A percentile compares a stretch with the other conserved stretches of the same genome.
These are phyloP conservation scores for Dothiorella sarmentorum DNA, from an alignment of 2,329 filamentous ascomycete genomes.

Conservation along the genomic window DNA sequence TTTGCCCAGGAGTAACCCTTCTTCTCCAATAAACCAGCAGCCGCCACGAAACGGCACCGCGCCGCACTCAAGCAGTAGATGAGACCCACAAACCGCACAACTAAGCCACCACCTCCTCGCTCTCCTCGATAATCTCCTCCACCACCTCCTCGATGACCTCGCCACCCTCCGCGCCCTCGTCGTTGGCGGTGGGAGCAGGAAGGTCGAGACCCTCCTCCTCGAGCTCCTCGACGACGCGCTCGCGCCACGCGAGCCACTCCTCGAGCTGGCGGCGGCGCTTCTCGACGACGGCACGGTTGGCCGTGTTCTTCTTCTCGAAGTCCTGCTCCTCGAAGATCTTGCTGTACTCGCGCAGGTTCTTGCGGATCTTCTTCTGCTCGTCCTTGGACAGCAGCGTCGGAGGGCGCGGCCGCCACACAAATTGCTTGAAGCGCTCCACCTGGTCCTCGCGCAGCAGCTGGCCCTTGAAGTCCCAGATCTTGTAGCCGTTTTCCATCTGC, in stretches of 20 bases:
- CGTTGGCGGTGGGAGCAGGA: slow-evolving; percentile 48
- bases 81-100: not conserved
- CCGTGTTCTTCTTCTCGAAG: slow-evolving; percentile 85
- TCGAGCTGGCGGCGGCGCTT: slow-evolving; percentile 74
- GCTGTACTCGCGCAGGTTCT: slow-evolving; percentile 96
- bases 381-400: slow-evolving; percentile 90
- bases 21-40: too few relatives aligned
- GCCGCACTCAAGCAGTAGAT: too few relatives aligned
- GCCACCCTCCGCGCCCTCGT: slow-evolving; percentile 48
- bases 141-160: slow-evolving; percentile 72
- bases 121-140: slow-evolving; percentile 86
- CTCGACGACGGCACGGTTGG: slow-evolving; percentile 91
- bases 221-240: slow-evolving; percentile 67
- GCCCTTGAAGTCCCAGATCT: slow-evolving; percentile 95
- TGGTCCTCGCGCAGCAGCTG: slow-evolving; percentile 84
- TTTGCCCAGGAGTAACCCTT: too few relatives aligned
- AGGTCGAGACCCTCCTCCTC: slow-evolving; percentile 56
- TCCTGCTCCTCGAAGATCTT: slow-evolving; percentile 95
- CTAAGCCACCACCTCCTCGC: slow-evolving; percentile 66
- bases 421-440: slow-evolving; percentile 97
- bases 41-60: too few relatives aligned
- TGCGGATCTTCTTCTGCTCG: slow-evolving; percentile 95
- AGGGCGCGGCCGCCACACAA: slow-evolving; percentile 89
- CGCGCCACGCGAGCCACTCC: slow-evolving; percentile 87
- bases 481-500: slow-evolving; percentile 99